Evolutionary conservation across 2,329 filamentous ascomycete species (phyloP), one percentile per base, ranked within the genome.

Genomic region (Alternaria triticina): DNA sequence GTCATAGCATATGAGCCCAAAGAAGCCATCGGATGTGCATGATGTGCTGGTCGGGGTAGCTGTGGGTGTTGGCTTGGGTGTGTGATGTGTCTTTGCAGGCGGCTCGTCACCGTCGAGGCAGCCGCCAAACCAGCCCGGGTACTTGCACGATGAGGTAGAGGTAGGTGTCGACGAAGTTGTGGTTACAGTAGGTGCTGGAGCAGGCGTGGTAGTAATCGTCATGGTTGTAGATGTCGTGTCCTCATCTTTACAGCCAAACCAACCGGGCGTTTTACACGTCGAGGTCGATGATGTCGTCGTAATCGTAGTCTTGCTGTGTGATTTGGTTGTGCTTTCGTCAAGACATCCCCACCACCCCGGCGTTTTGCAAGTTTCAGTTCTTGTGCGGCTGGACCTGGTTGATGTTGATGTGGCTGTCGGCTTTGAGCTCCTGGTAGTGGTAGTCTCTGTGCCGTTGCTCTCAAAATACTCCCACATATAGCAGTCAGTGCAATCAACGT

Each of bases 401-500:
- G 86, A 86, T 3, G 87, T 88, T 3, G 85, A 85, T 6, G 77
- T 78, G 0, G 77, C 86, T 4, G 88, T 84, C 0, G 57, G 61
- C 20, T 78, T 85, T 0, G 89, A 89, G 0, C 71, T 77, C 7
- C 22, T 52, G 30, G 79, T 77, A 3, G 90, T 91, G 0, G 89
- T 93, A 1, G 85, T 86, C 67, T 94, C 91, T 2, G 92, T 96
- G 28, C 91, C 91, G 77, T 97, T 97, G 78, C 94, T 97, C 79
- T 94, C 91, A 75, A 93, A 96, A 84, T 94, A 97, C 74, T 97
- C 96, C 96, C 96, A 98, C 59, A 91, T 89, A 61, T 88, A 92
- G 74, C 95, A 98, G 78, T 99, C 96, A 44, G 91, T 89, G 77
- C 96, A 98, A 67, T 89, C 85, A 56, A 89, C 86, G 7, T 95